Evolutionary conservation across 495 filamentous ascomycete genomes (phyloP).

Genomic region (Aspergillus wentii): DNA sequence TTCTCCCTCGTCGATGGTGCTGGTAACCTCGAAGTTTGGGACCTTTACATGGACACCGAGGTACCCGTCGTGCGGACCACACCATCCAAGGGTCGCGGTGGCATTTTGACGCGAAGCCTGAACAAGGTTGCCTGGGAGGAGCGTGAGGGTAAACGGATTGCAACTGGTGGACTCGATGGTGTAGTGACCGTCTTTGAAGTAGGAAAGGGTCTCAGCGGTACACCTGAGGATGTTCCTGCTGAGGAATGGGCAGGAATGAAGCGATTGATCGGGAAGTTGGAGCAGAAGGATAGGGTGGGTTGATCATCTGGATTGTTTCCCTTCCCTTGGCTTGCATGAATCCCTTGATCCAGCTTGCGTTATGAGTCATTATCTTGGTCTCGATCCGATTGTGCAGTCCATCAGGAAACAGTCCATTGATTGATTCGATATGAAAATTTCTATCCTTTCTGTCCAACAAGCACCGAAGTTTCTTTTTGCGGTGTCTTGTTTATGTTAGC

Average conservation of each 20-base stretch:
- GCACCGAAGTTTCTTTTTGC: constrained; percentile 10
- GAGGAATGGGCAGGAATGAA: constrained; percentile 93
- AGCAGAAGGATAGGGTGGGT: constrained; percentile 38
- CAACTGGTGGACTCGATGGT: constrained; percentile 86
- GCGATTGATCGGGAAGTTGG: constrained; percentile 70
- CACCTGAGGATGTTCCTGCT: constrained; percentile 64
- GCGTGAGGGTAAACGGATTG: constrained; percentile 77
- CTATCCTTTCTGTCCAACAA: constrained; percentile 1
- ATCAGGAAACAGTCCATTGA: too few species aligned
- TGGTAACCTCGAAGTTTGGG: constrained; percentile 93
- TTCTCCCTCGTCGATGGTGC: constrained; percentile 92
- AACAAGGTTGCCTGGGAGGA: constrained; percentile 94
- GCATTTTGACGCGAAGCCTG: constrained; percentile 65
- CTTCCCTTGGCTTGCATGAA: too few species aligned
- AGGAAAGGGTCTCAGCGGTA: constrained; percentile 72
- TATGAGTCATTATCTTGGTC: too few species aligned
- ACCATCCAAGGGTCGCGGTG: constrained; percentile 55
- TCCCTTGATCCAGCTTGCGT: too few species aligned
- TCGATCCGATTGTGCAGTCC: too few species aligned
- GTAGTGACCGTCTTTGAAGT: constrained; percentile 92
- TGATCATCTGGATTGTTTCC: too few species aligned
- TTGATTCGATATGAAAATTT: not conserved
- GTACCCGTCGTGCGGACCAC: constrained; percentile 75
- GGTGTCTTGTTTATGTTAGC: constrained; percentile 12
- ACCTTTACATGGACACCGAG: constrained; percentile 86